Percentiles rank a stretch among this genome's conserved stretches.
Conservation (phyloP, 345 rosid species). For the Barbarea vulgaris region DNA sequence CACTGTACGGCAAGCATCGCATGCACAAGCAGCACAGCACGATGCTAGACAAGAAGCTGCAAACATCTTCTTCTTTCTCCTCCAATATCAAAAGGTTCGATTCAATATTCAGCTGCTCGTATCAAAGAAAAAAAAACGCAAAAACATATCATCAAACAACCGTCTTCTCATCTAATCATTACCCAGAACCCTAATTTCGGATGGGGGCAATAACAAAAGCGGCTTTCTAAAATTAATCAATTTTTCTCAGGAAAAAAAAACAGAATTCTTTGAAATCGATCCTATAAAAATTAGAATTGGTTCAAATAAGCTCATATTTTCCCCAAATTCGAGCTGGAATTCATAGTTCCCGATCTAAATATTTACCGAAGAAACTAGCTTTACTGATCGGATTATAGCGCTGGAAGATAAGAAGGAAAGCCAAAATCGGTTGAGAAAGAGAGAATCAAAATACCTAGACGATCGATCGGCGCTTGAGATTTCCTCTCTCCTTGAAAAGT, state of each 20-base stretch:
- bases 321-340: conserved; percentile 1
- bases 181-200: conserved; percentile 16
- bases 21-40: conserved; percentile 97
- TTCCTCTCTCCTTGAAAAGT: conserved; percentile 21
- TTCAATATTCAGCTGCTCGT: conserved; percentile 34
- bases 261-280: not conserved
- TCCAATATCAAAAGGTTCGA: conserved; percentile 23
- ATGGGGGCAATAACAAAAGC: not conserved
- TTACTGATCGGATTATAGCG: not conserved
- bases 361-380: not conserved
- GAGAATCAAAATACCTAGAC: conserved; percentile 25
- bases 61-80: conserved; percentile 64
- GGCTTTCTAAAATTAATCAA: not conserved
- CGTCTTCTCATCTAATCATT: not conserved
- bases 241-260: not conserved
- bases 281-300: not conserved
- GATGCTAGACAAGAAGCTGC: conserved; percentile 99
- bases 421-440: not conserved
- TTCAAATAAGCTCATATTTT: not conserved
- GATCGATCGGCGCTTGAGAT: conserved; percentile 19
- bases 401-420: not conserved
- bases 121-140: not conserved
- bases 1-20: conserved; percentile 90
- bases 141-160: conserved; percentile 11
- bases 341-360: not conserved